These are phyloP conservation scores for Hericium rajendrae DNA, from an alignment of 768 basidiomycete genomes.

Conservation along the genomic window DNA sequence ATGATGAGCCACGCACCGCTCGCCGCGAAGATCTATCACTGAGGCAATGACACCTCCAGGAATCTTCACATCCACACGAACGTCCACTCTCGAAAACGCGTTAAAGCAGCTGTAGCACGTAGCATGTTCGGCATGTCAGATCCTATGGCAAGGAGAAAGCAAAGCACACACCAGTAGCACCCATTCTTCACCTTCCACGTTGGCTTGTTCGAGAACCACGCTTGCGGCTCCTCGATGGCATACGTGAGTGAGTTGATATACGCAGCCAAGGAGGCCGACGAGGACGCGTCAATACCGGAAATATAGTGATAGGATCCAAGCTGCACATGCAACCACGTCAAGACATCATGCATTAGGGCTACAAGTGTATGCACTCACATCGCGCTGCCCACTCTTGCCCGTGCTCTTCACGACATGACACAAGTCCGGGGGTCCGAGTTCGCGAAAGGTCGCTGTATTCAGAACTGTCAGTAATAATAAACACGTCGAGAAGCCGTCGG, in stretches of 20 bases:
- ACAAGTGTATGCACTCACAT: conserved; percentile 44
- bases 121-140: not conserved
- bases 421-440: conserved; percentile 94
- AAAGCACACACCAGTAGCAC: conserved; percentile 68
- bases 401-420: conserved; percentile 93
- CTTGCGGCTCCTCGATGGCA: conserved; percentile 78
- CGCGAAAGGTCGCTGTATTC: conserved; percentile 78
- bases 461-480: conserved; percentile 8
- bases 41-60: conserved; percentile 95
- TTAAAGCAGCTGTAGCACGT: conserved; percentile 75
- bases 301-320: conserved; percentile 95
- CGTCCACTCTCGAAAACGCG: conserved; percentile 93
- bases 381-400: conserved; percentile 73
- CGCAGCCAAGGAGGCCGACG: conserved; percentile 93
- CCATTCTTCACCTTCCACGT: conserved; percentile 90
- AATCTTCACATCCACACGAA: conserved; percentile 96
- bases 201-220: conserved; percentile 85
- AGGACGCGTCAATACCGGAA: conserved; percentile 97
- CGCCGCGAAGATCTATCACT: conserved; percentile 87
- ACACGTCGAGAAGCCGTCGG: not conserved
- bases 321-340: conserved; percentile 28
- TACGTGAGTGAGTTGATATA: conserved; percentile 99
- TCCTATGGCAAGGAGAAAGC: not conserved
- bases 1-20: conserved; percentile 49
- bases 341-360: not conserved